These are phyloP conservation scores for Puccinia coronata DNA, from an alignment of 1,284 basidiomycete genomes.

Conservation along the genomic window DNA sequence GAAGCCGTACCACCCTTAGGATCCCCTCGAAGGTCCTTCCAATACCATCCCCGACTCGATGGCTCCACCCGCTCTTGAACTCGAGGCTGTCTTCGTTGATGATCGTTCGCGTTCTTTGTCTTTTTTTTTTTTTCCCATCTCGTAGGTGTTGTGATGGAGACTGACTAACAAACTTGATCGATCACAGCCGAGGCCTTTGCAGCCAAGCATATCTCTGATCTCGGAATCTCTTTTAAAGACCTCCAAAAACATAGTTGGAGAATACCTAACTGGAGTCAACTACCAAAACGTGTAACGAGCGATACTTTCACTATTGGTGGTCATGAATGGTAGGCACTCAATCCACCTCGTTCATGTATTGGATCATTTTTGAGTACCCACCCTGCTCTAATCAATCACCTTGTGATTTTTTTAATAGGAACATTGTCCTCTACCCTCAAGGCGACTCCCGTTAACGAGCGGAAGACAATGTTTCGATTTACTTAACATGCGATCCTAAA, in stretches of 20 bases:
- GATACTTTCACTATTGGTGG: conserved; percentile 97
- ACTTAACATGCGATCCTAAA: conserved; percentile 97
- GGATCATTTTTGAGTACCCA: background rate
- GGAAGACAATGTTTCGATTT: conserved; percentile 98
- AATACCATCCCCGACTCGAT: conserved; percentile 41
- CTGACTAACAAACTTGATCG: background rate
- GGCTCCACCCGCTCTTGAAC: conserved; percentile 34
- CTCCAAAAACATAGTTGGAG: conserved; percentile 85
- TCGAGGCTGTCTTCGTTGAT: conserved; percentile 46
- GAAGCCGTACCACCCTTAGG: too few relatives aligned
- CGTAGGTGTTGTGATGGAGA: too few relatives aligned
- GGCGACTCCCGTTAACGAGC: conserved; percentile 99
- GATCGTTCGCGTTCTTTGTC: conserved; percentile 22
- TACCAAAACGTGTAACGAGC: conserved; percentile 90
- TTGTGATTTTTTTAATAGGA: conserved; percentile 67
- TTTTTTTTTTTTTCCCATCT: background rate
- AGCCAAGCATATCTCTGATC: conserved; percentile 89
- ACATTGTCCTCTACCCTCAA: conserved; percentile 95
- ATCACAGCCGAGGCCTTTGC: conserved; percentile 82
- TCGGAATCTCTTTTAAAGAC: conserved; percentile 92
- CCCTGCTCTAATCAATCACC: background rate
- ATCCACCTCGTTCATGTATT: background rate
- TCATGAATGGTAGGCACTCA: conserved; percentile 79
- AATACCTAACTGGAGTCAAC: conserved; percentile 80
- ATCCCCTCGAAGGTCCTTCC: conserved; percentile 48